A percentile compares a stretch with the other conserved stretches of the same genome.
Conservation (phyloP, 306 rosid species). For the Prunus kanzakura region DNA sequence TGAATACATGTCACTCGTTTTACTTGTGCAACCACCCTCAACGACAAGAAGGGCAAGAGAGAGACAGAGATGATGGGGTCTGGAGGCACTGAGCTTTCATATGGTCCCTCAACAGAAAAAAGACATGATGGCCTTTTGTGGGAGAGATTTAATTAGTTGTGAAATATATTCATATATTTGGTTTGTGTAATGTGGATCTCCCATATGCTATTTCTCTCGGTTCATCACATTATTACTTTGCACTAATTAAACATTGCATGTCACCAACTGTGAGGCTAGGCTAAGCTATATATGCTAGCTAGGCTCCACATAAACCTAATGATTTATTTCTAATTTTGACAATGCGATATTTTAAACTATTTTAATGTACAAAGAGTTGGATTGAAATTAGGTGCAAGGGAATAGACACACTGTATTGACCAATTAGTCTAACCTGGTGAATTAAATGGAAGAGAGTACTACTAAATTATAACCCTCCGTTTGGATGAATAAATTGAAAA, state of each 20-base stretch:
- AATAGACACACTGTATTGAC: no score
- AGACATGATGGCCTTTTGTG: conserved; percentile 19
- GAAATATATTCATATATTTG: neutral
- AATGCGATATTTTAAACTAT: no score
- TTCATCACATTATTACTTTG: neutral
- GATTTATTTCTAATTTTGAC: neutral
- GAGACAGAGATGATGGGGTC: conserved; percentile 46
- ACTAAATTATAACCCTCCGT: no score
- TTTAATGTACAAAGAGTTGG: no score
- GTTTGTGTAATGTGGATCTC: neutral
- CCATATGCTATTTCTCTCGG: neutral
- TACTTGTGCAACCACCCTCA: conserved; percentile 43
- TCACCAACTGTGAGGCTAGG: neutral
- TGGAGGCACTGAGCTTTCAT: conserved; percentile 64
- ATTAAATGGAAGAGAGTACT: no score
- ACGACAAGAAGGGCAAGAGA: conserved; percentile 30
- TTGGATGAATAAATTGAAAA: no score
- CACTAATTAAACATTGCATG: neutral
- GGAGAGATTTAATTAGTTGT: neutral
- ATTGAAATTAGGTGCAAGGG: no score
- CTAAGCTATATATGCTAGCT: neutral
- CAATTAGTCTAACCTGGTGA: no score
- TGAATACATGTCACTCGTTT: conserved; percentile 14
- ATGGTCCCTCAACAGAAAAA: conserved; percentile 23
- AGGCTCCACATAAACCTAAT: neutral